These are phyloP conservation scores for Aspergillus hancockii DNA, from an alignment of 495 filamentous ascomycete genomes.

Conservation along the genomic window DNA sequence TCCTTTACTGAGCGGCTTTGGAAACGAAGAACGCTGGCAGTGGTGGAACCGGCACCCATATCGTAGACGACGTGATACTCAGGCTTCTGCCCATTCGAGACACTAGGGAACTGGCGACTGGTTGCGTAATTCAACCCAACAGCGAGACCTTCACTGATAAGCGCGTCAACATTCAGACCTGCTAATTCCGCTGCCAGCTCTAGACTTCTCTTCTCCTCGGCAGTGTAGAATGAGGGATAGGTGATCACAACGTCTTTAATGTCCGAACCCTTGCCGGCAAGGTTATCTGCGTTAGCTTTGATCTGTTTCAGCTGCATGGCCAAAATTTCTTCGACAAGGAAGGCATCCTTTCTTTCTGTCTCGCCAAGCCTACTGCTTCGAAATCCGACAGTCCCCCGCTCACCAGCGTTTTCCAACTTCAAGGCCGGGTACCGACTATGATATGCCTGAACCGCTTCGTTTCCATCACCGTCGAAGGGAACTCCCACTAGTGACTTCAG, in stretches of 20 bases:
- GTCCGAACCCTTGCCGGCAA: slow-evolving; percentile 76
- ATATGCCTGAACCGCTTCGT: slow-evolving; percentile 67
- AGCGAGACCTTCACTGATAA: slow-evolving; percentile 89
- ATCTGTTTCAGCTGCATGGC: slow-evolving; percentile 96
- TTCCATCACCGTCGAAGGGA: slow-evolving; percentile 49
- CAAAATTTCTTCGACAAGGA: slow-evolving; percentile 87
- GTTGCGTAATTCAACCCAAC: slow-evolving; percentile 96
- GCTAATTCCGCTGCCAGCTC: slow-evolving; percentile 82
- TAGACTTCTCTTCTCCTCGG: slow-evolving; percentile 81
- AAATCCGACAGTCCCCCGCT: slow-evolving; percentile 72
- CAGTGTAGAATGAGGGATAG: slow-evolving; percentile 86
- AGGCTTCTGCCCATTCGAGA: slow-evolving; percentile 81
- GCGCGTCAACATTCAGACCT: slow-evolving; percentile 77
- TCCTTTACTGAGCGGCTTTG: slow-evolving; percentile 89
- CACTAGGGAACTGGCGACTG: slow-evolving; percentile 79
- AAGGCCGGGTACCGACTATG: slow-evolving; percentile 67
- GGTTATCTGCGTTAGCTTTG: slow-evolving; percentile 76
- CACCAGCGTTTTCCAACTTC: slow-evolving; percentile 43
- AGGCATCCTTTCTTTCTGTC: slow-evolving; percentile 65
- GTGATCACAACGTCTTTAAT: slow-evolving; percentile 86
- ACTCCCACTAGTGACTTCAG: slow-evolving; percentile 84
- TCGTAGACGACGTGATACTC: slow-evolving; percentile 94
- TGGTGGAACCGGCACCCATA: slow-evolving; percentile 97
- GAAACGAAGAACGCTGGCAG: slow-evolving; percentile 89
- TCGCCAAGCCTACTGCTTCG: slow-evolving; percentile 70